These are phyloP conservation scores for Hyaloperonospora brassicae DNA, from an alignment of 352 stramenopile genomes.

Conservation along the genomic window DNA sequence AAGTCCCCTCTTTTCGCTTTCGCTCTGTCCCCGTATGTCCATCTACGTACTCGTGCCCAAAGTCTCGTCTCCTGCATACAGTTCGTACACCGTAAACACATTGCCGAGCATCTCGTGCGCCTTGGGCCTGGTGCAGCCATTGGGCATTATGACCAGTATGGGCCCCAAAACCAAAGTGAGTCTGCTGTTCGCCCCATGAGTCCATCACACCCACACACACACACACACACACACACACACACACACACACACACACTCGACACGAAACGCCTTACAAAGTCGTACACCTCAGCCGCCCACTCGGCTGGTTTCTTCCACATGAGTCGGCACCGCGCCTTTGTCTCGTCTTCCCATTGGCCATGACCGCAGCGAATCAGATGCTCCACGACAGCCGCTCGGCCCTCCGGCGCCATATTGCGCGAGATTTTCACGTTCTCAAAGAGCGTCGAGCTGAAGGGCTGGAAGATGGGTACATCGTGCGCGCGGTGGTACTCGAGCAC, in stretches of 20 bases:
- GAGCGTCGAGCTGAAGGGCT: conserved; percentile 53
- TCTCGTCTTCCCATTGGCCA: conserved; percentile 74
- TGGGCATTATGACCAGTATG: too few species aligned
- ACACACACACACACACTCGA: background rate
- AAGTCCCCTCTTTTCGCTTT: too few species aligned
- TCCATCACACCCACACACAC: too few species aligned
- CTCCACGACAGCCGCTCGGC: conserved; percentile 57
- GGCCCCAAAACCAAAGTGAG: too few species aligned
- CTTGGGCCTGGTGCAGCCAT: conserved; percentile 32
- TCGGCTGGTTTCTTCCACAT: conserved; percentile 82
- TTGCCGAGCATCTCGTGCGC: conserved; percentile 71
- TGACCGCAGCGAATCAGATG: conserved; percentile 73
- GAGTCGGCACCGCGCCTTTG: conserved; percentile 66
- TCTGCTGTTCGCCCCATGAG: too few species aligned
- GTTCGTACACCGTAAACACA: conserved; percentile 80
- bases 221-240: too few species aligned
- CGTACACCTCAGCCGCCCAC: conserved; percentile 80
- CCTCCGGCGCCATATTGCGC: conserved; percentile 67
- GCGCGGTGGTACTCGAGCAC: conserved; percentile 78
- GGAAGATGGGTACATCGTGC: conserved; percentile 60
- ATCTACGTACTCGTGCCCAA: conserved; percentile 53
- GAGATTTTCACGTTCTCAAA: conserved; percentile 85
- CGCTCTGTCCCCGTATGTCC: background rate
- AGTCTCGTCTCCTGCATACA: conserved; percentile 79
- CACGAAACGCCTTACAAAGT: conserved; percentile 44